Evolutionary conservation across 1,139 yeast species (phyloP), one percentile per base, ranked within the genome.

Genomic region (Taphrina communis): DNA sequence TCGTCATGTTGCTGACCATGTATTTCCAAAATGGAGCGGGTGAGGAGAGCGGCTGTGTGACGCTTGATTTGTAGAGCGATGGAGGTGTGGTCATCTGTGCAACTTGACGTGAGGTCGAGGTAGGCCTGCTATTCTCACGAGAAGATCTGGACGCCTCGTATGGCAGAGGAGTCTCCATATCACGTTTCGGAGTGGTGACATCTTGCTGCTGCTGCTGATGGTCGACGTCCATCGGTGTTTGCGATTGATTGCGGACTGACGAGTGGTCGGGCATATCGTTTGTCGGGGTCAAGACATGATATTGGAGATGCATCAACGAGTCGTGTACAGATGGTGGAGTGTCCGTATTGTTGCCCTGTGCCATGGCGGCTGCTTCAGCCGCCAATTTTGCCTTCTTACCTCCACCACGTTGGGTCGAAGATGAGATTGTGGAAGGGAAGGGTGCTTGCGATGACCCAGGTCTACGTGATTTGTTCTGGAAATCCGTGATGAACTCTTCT

Each of bases 401-500:
- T 14, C 62, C 62, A 12, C 62, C 62, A 14, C 62, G 51, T 19
- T 58, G 62, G 9, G 62, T 58, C 8, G 62, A 58, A 8, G 62
- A 58, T 11, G 62, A 58, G 53, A 58, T 58, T 6, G 62, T 58
- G 12, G 62, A 46, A 12, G 57, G 62, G 31, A 58, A 57, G 3
- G 62, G 68, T 11, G 62, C 62, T 46, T 57, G 62, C 19, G 62
- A 53, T n/a, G 50, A 56, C 7, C 62, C 58, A n/a, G 65, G 50
- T 41, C 70, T 25, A n/a, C 52, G 42, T 8, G 63, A 48, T 36
- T 68, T 53, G 65, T 59, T 65, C 41, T 36, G 57, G 92, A 80
- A 93, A 73, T 95, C 99, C 66, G 87, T 88, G 75, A 89, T 88
- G 77, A 89, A 92, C 61, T 88, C 82, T 57, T 90, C 95, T 73